Percentiles rank a stretch among this genome's conserved stretches.
These are phyloP conservation scores for Lecanicillium sp. DNA, from an alignment of 2,329 filamentous ascomycete species.

Conservation along the genomic window DNA sequence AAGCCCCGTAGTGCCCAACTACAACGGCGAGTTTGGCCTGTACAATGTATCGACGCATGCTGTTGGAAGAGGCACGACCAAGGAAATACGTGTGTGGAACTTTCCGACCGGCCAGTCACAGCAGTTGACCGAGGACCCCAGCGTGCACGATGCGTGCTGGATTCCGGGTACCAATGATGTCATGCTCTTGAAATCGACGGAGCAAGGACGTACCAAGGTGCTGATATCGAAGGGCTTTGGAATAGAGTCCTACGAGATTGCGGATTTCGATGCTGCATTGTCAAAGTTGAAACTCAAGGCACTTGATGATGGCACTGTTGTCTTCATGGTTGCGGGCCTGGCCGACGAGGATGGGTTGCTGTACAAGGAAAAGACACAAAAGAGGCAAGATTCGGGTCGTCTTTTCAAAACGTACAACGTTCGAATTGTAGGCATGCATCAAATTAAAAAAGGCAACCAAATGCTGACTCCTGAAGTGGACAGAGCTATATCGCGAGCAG, in stretches of 20 bases:
- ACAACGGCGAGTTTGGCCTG: constrained; percentile 35
- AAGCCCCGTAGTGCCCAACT: constrained; percentile 32
- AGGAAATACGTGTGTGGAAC: constrained; percentile 29
- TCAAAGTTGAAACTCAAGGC: constrained; percentile 27
- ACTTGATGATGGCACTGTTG: constrained; percentile 29
- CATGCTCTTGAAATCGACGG: constrained; percentile 26
- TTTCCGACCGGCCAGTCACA: constrained; percentile 24
- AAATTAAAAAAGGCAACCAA: neutral
- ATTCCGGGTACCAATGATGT: constrained; percentile 28
- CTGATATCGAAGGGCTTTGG: constrained; percentile 21
- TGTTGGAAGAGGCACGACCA: constrained; percentile 24
- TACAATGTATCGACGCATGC: constrained; percentile 34
- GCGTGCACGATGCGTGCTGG: constrained; percentile 31
- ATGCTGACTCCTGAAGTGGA: constrained; percentile 23
- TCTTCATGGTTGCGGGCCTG: constrained; percentile 30
- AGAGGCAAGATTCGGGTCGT: constrained; percentile 24
- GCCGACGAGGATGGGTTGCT: constrained; percentile 26
- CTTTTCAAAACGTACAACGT: constrained; percentile 30
- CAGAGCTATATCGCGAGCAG: constrained; percentile 25
- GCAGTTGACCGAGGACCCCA: constrained; percentile 22
- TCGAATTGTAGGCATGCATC: constrained; percentile 25
- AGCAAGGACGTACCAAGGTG: constrained; percentile 27
- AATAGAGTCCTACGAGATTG: constrained; percentile 19
- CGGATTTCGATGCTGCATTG: constrained; percentile 28
- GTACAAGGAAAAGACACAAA: constrained; percentile 25